Conservation (phyloP, 441 rosid genomes). For the Biscutella laevigata region DNA sequence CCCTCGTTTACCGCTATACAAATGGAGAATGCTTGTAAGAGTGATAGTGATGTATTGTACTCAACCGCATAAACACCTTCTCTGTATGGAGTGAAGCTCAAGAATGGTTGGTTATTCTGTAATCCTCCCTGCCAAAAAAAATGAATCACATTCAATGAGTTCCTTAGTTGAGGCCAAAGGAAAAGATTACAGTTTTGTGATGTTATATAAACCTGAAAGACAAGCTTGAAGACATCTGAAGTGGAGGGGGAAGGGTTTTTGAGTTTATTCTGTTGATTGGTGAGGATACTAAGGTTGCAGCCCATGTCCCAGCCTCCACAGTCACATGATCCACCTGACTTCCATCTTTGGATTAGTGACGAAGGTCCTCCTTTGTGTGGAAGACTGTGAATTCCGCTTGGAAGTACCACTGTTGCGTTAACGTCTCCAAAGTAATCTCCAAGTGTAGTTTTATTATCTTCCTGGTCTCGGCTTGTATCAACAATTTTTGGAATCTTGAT, state of each 20-base stretch:
- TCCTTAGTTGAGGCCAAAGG: neutral
- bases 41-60: slow-evolving; percentile 60
- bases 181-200: neutral
- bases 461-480: slow-evolving; percentile 2
- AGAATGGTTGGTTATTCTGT: slow-evolving; percentile 43
- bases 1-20: slow-evolving; percentile 71
- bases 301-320: slow-evolving; percentile 99
- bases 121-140: slow-evolving; percentile 45
- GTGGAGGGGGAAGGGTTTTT: slow-evolving; percentile 25
- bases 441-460: slow-evolving; percentile 11
- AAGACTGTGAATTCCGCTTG: slow-evolving; percentile 72
- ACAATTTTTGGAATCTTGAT: slow-evolving; percentile 41
- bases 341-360: slow-evolving; percentile 81
- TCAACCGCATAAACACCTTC: slow-evolving; percentile 73
- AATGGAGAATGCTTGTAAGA: slow-evolving; percentile 74
- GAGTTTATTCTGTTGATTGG: slow-evolving; percentile 32
- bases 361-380: slow-evolving; percentile 87
- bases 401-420: slow-evolving; percentile 69
- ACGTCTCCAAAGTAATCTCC: slow-evolving; percentile 26
- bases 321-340: slow-evolving; percentile 85
- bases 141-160: neutral
- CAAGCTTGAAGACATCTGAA: slow-evolving; percentile 46
- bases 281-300: slow-evolving; percentile 64
- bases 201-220: slow-evolving; percentile 49
- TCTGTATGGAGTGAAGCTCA: slow-evolving; percentile 58